These are phyloP conservation scores for Acrodontium crateriforme DNA, from an alignment of 2,329 filamentous ascomycete species.

Conservation along the genomic window DNA sequence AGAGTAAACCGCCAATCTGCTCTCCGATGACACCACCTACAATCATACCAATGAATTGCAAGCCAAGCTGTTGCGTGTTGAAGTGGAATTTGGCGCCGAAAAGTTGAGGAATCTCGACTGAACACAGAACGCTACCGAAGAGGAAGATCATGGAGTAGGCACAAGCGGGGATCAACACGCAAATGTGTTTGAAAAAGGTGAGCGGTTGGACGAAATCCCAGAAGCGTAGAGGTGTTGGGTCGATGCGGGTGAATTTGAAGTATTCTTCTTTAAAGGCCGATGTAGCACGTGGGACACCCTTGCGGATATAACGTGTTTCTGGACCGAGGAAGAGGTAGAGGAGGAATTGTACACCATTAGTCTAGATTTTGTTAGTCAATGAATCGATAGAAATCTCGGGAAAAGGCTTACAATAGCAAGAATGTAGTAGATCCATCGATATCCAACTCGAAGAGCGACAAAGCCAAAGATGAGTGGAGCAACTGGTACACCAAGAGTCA, in stretches of 20 bases:
- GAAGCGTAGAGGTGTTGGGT: conserved; percentile 34
- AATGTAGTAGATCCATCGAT: conserved; percentile 46
- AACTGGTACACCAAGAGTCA: conserved; percentile 35
- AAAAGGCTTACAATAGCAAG: conserved; percentile 35
- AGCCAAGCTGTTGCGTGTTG: conserved; percentile 43
- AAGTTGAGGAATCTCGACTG: conserved; percentile 47
- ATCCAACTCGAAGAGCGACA: conserved; percentile 39
- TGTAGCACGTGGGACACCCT: conserved; percentile 21
- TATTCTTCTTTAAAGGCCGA: conserved; percentile 34
- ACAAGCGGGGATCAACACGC: conserved; percentile 36
- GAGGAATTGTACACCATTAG: conserved; percentile 43
- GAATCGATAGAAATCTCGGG: conserved; percentile 2
- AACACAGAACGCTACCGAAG: conserved; percentile 39
- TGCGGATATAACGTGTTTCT: conserved; percentile 41
- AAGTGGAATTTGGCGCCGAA: conserved; percentile 43
- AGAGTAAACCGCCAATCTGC: conserved; percentile 40
- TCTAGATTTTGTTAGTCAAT: conserved; percentile 28
- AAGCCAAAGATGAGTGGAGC: conserved; percentile 28
- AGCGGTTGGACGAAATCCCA: conserved; percentile 41
- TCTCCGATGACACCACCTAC: conserved; percentile 45
- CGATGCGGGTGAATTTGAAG: conserved; percentile 35
- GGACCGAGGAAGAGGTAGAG: conserved; percentile 42
- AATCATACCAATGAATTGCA: conserved; percentile 44
- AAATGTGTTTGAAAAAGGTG: conserved; percentile 31
- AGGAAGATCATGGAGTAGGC: conserved; percentile 46